These are phyloP conservation scores for Paecilomyces fulvus DNA, from an alignment of 2,329 filamentous ascomycete genomes.

Conservation along the genomic window DNA sequence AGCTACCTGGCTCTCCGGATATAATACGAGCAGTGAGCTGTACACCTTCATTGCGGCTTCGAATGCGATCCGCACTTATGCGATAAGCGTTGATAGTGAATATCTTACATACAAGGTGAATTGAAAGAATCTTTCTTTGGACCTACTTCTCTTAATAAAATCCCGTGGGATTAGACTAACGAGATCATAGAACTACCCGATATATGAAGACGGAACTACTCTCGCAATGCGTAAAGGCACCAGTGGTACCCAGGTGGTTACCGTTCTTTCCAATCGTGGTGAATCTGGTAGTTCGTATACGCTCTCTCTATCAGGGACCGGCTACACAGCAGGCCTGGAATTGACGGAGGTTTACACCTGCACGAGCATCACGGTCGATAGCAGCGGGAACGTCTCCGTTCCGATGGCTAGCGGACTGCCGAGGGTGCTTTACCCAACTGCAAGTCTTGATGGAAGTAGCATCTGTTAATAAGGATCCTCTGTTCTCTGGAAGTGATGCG, in stretches of 20 bases:
- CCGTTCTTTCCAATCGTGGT: conserved; percentile 38
- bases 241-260: conserved; percentile 33
- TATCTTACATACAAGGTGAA: conserved; percentile 35
- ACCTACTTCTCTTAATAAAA: neutral
- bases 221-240: conserved; percentile 36
- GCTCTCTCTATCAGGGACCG: conserved; percentile 16
- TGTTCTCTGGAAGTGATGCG: neutral
- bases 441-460: neutral
- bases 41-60: conserved; percentile 42
- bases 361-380: conserved; percentile 33
- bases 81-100: conserved; percentile 25
- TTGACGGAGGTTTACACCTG: conserved; percentile 32
- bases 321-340: conserved; percentile 13
- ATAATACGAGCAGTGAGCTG: conserved; percentile 38
- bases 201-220: conserved; percentile 37
- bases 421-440: conserved; percentile 21
- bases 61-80: conserved; percentile 44
- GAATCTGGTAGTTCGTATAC: conserved; percentile 16
- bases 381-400: conserved; percentile 36
- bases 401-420: conserved; percentile 38
- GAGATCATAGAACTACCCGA: conserved; percentile 24
- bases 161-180: neutral
- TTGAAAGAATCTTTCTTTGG: neutral
- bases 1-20: conserved; percentile 49
- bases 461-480: neutral